phyloP scores from a whole-genome alignment of 1,284 basidiomycete genomes.

The Pseudozyma tsukubaensis region DNA sequence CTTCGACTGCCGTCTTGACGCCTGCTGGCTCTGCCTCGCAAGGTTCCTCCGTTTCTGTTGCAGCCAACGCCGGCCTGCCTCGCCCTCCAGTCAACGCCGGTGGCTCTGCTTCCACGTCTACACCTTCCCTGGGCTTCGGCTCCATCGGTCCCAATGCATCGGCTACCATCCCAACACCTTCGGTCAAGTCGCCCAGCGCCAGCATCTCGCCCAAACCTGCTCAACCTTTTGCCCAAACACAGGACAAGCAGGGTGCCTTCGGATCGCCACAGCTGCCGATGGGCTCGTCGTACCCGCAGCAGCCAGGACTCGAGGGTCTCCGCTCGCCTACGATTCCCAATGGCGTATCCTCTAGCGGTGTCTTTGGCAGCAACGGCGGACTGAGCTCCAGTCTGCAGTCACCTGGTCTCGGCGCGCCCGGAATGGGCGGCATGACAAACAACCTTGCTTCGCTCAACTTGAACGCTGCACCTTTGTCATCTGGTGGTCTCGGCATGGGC shows the following conservation, averaged over 20 bases:
- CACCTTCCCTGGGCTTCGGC: conserved; percentile 42
- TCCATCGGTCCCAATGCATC: conserved; percentile 34
- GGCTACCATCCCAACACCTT: conserved; percentile 14
- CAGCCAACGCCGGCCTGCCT: conserved; percentile 50
- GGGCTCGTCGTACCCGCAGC: conserved; percentile 29
- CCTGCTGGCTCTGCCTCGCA: conserved; percentile 35
- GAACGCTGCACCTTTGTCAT: conserved; percentile 31
- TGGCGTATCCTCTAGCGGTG: conserved; percentile 31
- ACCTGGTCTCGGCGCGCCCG: conserved; percentile 32
- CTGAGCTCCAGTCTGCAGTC: conserved; percentile 46
- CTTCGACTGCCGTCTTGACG: conserved; percentile 47
- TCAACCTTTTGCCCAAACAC: conserved; percentile 19
- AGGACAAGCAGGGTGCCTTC: conserved; percentile 30
- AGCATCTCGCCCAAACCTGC: conserved; percentile 38
- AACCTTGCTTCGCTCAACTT: conserved; percentile 55
- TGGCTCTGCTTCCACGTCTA: conserved; percentile 9
- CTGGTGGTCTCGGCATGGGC: conserved; percentile 19
- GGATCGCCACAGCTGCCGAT: conserved; percentile 19
- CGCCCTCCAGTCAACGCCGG: conserved; percentile 46
- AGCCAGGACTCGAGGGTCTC: conserved; percentile 42
- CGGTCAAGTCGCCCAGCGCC: conserved; percentile 28
- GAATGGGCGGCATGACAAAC: conserved; percentile 40
- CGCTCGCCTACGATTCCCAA: conserved; percentile 54
- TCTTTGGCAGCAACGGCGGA: conserved; percentile 31
- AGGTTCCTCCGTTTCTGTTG: conserved; percentile 38